A percentile compares a stretch with the other conserved stretches of the same genome.
These are phyloP conservation scores for Abelmoschus esculentus DNA, from an alignment of 345 rosid genomes.

Conservation along the genomic window DNA sequence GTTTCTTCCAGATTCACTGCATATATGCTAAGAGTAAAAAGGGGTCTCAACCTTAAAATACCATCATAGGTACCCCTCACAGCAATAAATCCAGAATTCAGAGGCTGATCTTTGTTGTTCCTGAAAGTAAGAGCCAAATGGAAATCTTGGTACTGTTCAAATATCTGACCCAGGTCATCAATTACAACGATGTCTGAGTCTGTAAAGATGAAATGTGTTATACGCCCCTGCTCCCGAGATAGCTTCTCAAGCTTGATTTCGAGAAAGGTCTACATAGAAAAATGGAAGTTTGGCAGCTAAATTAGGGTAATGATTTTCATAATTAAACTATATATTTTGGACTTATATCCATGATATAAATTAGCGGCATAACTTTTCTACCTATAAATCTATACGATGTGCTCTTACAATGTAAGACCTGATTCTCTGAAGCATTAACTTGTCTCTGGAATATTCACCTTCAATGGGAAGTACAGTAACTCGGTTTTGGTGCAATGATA, in stretches of 20 bases:
- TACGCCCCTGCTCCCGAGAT: constrained; percentile 24
- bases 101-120: constrained; percentile 88
- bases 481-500: constrained; percentile 39
- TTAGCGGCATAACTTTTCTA: constrained; percentile 28
- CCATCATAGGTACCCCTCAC: constrained; percentile 82
- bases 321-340: not conserved
- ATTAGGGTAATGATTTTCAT: not conserved
- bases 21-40: not conserved
- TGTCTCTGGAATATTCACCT: constrained; percentile 79
- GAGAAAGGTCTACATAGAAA: constrained; percentile 55
- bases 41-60: constrained; percentile 39
- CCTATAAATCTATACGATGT: constrained; percentile 42
- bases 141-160: constrained; percentile 48
- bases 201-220: constrained; percentile 64
- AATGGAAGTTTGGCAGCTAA: not conserved
- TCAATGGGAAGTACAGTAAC: constrained; percentile 55
- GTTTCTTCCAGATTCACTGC: not conserved
- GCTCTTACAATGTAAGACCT: constrained; percentile 98
- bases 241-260: constrained; percentile 46
- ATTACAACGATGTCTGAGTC: constrained; percentile 88
- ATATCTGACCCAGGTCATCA: constrained; percentile 55
- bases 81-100: constrained; percentile 92
- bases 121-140: constrained; percentile 87
- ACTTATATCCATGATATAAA: constrained; percentile 5
- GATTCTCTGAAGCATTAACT: constrained; percentile 97